Conservation (phyloP, 2,329 filamentous ascomycete species). For the Sarocladium brachiariae region DNA sequence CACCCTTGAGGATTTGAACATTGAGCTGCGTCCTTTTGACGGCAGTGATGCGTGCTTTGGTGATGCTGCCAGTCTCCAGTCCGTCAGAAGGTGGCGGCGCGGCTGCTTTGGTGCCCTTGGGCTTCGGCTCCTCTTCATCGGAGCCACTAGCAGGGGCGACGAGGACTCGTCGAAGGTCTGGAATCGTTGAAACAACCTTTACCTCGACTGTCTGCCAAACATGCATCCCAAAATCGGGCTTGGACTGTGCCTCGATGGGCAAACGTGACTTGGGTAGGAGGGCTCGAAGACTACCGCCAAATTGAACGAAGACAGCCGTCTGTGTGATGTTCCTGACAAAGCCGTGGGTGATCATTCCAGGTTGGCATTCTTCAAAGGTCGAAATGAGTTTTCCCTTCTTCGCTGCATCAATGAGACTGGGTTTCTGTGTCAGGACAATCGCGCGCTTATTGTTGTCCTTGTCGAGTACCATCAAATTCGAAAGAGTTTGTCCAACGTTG, state of each 20-base stretch:
- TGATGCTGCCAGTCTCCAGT: slow-evolving; percentile 63
- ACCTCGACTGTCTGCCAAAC: slow-evolving; percentile 69
- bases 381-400: slow-evolving; percentile 66
- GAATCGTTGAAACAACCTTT: slow-evolving; percentile 66
- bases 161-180: slow-evolving; percentile 60
- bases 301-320: slow-evolving; percentile 82
- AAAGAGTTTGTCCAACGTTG: slow-evolving; percentile 73
- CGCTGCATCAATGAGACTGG: slow-evolving; percentile 69
- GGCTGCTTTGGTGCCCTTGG: slow-evolving; percentile 30
- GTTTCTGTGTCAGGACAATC: slow-evolving; percentile 75
- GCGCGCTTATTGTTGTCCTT: slow-evolving; percentile 73
- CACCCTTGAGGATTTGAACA: slow-evolving; percentile 68
- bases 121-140: slow-evolving; percentile 36
- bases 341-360: slow-evolving; percentile 63
- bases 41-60: slow-evolving; percentile 72
- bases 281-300: slow-evolving; percentile 69
- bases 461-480: slow-evolving; percentile 77
- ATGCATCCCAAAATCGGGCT: slow-evolving; percentile 71
- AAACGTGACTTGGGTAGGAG: slow-evolving; percentile 75
- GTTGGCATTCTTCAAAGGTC: slow-evolving; percentile 62
- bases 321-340: slow-evolving; percentile 81
- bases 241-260: slow-evolving; percentile 57
- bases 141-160: slow-evolving; percentile 43
- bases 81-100: slow-evolving; percentile 52
- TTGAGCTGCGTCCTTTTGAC: slow-evolving; percentile 91